Conservation (phyloP, 2,329 filamentous ascomycete genomes). For the Fusarium falciforme region DNA sequence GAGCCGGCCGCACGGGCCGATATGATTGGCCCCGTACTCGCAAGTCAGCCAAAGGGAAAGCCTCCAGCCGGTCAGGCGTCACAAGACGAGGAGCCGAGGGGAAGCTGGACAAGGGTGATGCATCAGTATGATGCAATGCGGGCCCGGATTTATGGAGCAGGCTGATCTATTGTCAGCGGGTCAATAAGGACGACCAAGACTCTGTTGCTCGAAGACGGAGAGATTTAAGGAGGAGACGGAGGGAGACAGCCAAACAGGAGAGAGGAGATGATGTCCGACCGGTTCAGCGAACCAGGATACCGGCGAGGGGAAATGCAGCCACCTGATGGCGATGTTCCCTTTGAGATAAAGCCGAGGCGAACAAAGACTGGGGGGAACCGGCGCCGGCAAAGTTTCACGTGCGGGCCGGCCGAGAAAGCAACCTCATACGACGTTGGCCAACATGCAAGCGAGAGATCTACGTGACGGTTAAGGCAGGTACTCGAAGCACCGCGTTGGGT, state of each 20-base stretch:
- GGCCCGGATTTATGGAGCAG: slow-evolving; percentile 40
- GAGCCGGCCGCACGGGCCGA: slow-evolving; percentile 25
- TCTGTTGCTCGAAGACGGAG: slow-evolving; percentile 12
- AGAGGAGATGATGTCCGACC: slow-evolving; percentile 15
- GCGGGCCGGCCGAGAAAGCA: slow-evolving; percentile 30
- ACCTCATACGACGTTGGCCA: slow-evolving; percentile 29
- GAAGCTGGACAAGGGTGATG: slow-evolving; percentile 31
- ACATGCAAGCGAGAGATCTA: slow-evolving; percentile 35
- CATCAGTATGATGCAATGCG: slow-evolving; percentile 46
- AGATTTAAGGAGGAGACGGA: slow-evolving; percentile 14
- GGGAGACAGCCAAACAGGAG: slow-evolving; percentile 9
- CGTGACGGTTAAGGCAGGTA: slow-evolving; percentile 37
- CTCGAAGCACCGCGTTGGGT: slow-evolving; percentile 20
- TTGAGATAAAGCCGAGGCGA: slow-evolving; percentile 41
- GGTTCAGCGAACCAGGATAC: slow-evolving; percentile 14
- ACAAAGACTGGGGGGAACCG: slow-evolving; percentile 24
- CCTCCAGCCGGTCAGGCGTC: slow-evolving; percentile 37
- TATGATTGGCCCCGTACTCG: slow-evolving; percentile 41
- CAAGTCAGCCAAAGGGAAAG: slow-evolving; percentile 33
- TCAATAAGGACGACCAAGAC: slow-evolving; percentile 16
- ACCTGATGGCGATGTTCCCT: slow-evolving; percentile 27
- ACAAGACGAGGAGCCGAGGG: slow-evolving; percentile 38
- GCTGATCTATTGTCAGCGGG: slow-evolving; percentile 38
- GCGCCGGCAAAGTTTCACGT: slow-evolving; percentile 40
- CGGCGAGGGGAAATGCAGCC: slow-evolving; percentile 26